A percentile compares a stretch with the other conserved stretches of the same genome.
phyloP scores from a whole-genome alignment of 2,329 filamentous ascomycete species.

The Cercospora sojina region DNA sequence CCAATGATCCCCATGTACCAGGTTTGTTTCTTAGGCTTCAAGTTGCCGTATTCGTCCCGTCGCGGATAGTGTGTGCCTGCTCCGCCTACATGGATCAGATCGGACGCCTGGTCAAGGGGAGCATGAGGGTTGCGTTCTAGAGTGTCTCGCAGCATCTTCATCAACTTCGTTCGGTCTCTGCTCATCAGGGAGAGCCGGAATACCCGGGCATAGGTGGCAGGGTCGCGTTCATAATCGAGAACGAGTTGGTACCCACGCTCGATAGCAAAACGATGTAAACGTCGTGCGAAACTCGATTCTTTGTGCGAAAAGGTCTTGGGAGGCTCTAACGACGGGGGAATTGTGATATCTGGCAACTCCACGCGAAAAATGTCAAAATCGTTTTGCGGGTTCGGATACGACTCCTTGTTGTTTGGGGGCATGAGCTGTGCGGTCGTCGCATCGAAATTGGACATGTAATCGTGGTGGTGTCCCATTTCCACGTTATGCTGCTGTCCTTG shows the following conservation, averaged over 20 bases:
- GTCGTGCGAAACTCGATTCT: slow-evolving; percentile 68
- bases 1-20: slow-evolving; percentile 35
- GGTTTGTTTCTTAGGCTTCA: slow-evolving; percentile 45
- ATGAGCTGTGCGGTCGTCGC: not conserved
- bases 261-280: slow-evolving; percentile 64
- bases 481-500: not conserved
- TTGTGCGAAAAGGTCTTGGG: slow-evolving; percentile 60
- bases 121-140: slow-evolving; percentile 45
- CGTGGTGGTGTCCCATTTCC: not conserved
- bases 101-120: slow-evolving; percentile 60
- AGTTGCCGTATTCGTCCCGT: slow-evolving; percentile 54
- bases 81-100: slow-evolving; percentile 66
- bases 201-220: slow-evolving; percentile 27
- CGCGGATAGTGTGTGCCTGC: slow-evolving; percentile 63
- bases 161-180: slow-evolving; percentile 25
- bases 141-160: slow-evolving; percentile 40
- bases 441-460: slow-evolving; percentile 10
- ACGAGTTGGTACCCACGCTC: slow-evolving; percentile 65
- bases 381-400: not conserved
- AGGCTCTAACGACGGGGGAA: slow-evolving; percentile 13
- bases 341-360: slow-evolving; percentile 20
- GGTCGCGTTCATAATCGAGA: slow-evolving; percentile 44
- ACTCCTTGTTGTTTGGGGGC: not conserved
- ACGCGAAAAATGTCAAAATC: slow-evolving; percentile 14
- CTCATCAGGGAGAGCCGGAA: slow-evolving; percentile 32